A percentile compares a stretch with the other conserved stretches of the same genome.
These are phyloP conservation scores for Lasiodiplodia sp. DNA, from an alignment of 2,329 filamentous ascomycete genomes.

Conservation along the genomic window DNA sequence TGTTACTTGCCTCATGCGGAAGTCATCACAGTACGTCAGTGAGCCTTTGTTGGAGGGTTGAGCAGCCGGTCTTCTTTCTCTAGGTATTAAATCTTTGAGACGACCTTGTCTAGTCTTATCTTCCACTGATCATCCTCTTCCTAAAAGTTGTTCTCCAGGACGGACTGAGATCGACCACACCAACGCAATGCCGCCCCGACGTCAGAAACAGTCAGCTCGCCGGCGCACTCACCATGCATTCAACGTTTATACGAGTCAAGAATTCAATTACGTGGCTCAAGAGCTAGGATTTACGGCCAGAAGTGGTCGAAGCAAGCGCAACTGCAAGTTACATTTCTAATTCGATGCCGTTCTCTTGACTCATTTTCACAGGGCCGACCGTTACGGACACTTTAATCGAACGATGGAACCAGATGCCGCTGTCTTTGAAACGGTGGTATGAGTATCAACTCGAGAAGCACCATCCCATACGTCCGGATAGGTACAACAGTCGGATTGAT, in stretches of 20 bases:
- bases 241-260: not conserved
- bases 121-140: not conserved
- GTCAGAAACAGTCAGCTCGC: not conserved
- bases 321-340: not conserved
- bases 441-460: constrained; percentile 1
- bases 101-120: not conserved
- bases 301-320: not conserved
- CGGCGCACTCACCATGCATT: not conserved
- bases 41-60: not conserved
- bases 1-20: not conserved
- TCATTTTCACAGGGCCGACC: not conserved
- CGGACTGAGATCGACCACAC: not conserved
- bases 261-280: not conserved
- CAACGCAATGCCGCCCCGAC: not conserved
- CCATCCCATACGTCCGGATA: not conserved
- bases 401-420: not conserved
- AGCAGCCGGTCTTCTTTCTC: not conserved
- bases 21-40: not conserved
- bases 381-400: not conserved
- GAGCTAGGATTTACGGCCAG: not conserved
- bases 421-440: not conserved
- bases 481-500: not conserved
- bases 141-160: not conserved
- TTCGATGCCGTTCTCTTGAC: not conserved
- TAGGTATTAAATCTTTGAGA: not conserved